Percentiles rank a stretch among this genome's conserved stretches.
Conservation (phyloP, 192 early-diverging fungal genomes). For the Entomortierella chlamydospora region DNA sequence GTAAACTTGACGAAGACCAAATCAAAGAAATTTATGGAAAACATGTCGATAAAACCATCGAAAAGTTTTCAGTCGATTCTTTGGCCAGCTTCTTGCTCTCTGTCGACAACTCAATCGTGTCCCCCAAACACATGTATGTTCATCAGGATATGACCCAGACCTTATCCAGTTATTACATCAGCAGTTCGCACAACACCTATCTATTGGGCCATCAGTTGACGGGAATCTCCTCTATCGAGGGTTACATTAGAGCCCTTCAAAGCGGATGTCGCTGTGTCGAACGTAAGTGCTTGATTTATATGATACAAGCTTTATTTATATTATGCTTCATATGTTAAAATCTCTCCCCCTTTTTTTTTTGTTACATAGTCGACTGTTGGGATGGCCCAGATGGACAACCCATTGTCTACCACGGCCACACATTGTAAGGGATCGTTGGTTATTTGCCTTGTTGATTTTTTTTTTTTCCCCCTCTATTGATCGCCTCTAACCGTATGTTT, state of each 20-base stretch:
- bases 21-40: slow-evolving; percentile 70
- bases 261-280: slow-evolving; percentile 92
- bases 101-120: slow-evolving; percentile 68
- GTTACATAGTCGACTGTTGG: slow-evolving; percentile 84
- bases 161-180: slow-evolving; percentile 84
- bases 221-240: slow-evolving; percentile 83
- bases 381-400: slow-evolving; percentile 85
- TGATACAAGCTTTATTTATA: too few species aligned
- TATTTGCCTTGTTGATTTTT: too few species aligned
- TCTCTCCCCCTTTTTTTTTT: slow-evolving; percentile 15
- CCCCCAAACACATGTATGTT: slow-evolving; percentile 60
- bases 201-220: slow-evolving; percentile 86
- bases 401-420: slow-evolving; percentile 85
- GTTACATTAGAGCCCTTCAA: slow-evolving; percentile 88
- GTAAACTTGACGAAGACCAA: slow-evolving; percentile 56
- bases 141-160: slow-evolving; percentile 77
- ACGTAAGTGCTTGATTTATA: slow-evolving; percentile 55
- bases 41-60: slow-evolving; percentile 53
- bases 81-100: slow-evolving; percentile 75
- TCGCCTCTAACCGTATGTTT: neutral
- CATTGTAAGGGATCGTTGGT: slow-evolving; percentile 66
- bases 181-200: slow-evolving; percentile 94
- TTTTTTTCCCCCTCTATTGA: too few species aligned
- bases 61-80: slow-evolving; percentile 71
- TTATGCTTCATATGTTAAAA: neutral